These are phyloP conservation scores for Tulasnella sp. DNA, from an alignment of 768 basidiomycete species.

Conservation along the genomic window DNA sequence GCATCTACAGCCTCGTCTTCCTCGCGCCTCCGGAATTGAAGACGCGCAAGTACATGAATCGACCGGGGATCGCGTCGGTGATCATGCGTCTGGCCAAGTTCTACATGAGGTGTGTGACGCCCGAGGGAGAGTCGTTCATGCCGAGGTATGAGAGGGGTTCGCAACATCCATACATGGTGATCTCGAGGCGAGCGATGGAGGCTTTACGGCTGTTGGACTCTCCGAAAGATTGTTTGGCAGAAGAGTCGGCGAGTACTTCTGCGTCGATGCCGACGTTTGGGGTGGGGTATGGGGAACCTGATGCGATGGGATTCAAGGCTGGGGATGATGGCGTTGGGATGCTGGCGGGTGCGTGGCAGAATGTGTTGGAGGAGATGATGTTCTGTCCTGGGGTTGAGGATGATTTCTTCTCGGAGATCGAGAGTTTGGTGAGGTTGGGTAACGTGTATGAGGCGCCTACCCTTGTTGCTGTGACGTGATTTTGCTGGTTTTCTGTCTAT, in stretches of 20 bases:
- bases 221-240: conserved; percentile 63
- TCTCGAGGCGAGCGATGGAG: conserved; percentile 53
- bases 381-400: conserved; percentile 46
- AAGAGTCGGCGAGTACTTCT: conserved; percentile 39
- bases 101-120: conserved; percentile 40
- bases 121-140: conserved; percentile 43
- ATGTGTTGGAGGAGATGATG: conserved; percentile 54
- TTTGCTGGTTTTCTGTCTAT: too few species aligned
- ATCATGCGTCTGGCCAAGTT: conserved; percentile 65
- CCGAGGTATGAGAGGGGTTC: conserved; percentile 26
- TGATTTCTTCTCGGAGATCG: conserved; percentile 65
- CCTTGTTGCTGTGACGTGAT: too few species aligned
- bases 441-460: conserved; percentile 4
- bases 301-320: conserved; percentile 47
- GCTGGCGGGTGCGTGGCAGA: conserved; percentile 59
- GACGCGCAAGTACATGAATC: conserved; percentile 42
- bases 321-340: conserved; percentile 67
- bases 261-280: conserved; percentile 29
- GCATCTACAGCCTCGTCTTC: conserved; percentile 81
- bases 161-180: conserved; percentile 12
- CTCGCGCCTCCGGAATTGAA: conserved; percentile 69
- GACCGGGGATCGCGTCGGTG: conserved; percentile 57
- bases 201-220: conserved; percentile 71
- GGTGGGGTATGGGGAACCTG: conserved; percentile 43
- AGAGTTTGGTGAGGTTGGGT: conserved; percentile 63